phyloP scores from a whole-genome alignment of 2,329 filamentous ascomycete genomes.

The Hysterium pulicare region DNA sequence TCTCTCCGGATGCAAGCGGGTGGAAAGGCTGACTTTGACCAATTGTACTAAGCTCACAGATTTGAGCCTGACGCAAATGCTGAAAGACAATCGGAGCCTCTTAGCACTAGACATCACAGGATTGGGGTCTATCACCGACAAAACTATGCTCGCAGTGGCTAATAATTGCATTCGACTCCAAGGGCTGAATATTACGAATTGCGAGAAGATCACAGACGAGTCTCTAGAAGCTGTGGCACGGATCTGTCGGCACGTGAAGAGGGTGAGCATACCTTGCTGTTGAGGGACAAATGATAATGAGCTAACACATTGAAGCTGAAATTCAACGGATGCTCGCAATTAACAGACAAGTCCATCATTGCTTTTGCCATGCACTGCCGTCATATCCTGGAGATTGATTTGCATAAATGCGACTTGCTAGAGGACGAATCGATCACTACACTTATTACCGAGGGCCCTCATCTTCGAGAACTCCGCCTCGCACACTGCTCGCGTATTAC shows the following conservation, averaged over 20 bases:
- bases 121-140: slow-evolving; percentile 74
- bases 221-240: slow-evolving; percentile 77
- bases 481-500: slow-evolving; percentile 81
- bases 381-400: slow-evolving; percentile 93
- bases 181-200: slow-evolving; percentile 88
- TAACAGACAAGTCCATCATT: slow-evolving; percentile 76
- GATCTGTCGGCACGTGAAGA: slow-evolving; percentile 81
- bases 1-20: slow-evolving; percentile 78
- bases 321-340: slow-evolving; percentile 84
- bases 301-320: slow-evolving; percentile 64
- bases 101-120: slow-evolving; percentile 88
- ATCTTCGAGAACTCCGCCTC: slow-evolving; percentile 85
- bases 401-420: slow-evolving; percentile 79
- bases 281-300: neutral
- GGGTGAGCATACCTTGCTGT: slow-evolving; percentile 53
- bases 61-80: slow-evolving; percentile 72
- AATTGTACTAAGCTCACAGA: slow-evolving; percentile 86
- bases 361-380: slow-evolving; percentile 86
- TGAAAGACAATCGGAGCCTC: slow-evolving; percentile 74
- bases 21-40: slow-evolving; percentile 90
- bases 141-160: slow-evolving; percentile 73
- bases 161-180: slow-evolving; percentile 81
- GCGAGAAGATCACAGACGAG: slow-evolving; percentile 78
- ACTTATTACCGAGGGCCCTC: slow-evolving; percentile 71
- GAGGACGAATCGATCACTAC: slow-evolving; percentile 80